Base-by-base conservation (phyloP, 2,329 filamentous ascomycete genomes). In the Alternaria postmessia region DNA sequence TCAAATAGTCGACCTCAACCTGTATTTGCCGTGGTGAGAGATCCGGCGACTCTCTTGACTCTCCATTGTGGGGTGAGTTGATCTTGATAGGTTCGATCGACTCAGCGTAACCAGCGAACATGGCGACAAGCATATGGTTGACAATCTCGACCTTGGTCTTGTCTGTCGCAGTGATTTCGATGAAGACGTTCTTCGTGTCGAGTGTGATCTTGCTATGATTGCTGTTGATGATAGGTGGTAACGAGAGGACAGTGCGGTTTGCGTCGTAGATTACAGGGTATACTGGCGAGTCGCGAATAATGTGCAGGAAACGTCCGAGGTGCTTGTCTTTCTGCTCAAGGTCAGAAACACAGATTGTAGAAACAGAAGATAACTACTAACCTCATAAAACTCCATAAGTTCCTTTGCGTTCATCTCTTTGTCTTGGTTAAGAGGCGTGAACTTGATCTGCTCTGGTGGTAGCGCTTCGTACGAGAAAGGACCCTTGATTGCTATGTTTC, bases 161-260 rank as follows among this genome's bases (percentile, higher is more conserved):
- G 78, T 99, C 95, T 41, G 93, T 94, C 41, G 94, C 96, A 7
- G 95, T 99, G 73, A 97, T 93, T 81, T 99, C 95, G 78, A 99
- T 96, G 80, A 99, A 92, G 74, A 99, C 88, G 74, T 99, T 97
- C 75, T 87, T 94, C 59, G 94, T 98, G 77, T 96, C 83, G 44
- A 96, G 82, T 7, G 89, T 93, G 77, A 99, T 99, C 82, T 99
- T 99, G 73, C 94, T 97, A 81, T 95, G 94, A 75, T 99, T 88
- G 73, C 94, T 89, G 82, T 99, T 99, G 85, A 99, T 99, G 72
- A 99, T 98, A 18, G 95, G 95, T 1, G 95, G 95, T 72, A 99
- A 85, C 7, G 94, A 98, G 81, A 95, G 94, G 36, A 99, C 93
- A 44, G 87, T 88, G 43, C 89, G 86, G 76, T 97, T 91, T 53